Evolutionary conservation across 2,329 filamentous ascomycete genomes (phyloP).

Genomic region (Metarhizium humberi): DNA sequence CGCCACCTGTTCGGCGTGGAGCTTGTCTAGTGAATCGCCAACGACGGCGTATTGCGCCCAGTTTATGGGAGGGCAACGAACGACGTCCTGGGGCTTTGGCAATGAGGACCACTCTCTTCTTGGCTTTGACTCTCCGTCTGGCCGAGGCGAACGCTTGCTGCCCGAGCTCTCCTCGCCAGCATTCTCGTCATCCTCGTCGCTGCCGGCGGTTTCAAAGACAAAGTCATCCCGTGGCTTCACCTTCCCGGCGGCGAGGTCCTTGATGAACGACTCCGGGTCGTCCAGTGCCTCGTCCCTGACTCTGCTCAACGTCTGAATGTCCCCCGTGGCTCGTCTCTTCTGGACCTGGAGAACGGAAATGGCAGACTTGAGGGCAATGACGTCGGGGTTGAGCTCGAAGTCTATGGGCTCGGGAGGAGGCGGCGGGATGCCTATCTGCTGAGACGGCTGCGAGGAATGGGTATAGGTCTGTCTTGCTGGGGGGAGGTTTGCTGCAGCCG

Average conservation of each 20-base stretch:
- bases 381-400: conserved; percentile 67
- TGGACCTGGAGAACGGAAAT: conserved; percentile 85
- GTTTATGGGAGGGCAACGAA: conserved; percentile 82
- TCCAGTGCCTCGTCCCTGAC: conserved; percentile 62
- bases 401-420: conserved; percentile 44
- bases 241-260: conserved; percentile 55
- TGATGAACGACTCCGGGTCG: conserved; percentile 63
- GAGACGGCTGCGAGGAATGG: conserved; percentile 32
- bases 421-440: conserved; percentile 29
- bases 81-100: conserved; percentile 70
- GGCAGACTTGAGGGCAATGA: conserved; percentile 74
- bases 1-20: conserved; percentile 70
- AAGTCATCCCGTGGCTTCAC: conserved; percentile 27
- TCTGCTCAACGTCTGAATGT: conserved; percentile 60
- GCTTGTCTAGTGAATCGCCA: conserved; percentile 65
- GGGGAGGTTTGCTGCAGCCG: conserved; percentile 8
- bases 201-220: conserved; percentile 13
- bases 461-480: conserved; percentile 29
- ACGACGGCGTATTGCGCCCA: conserved; percentile 93
- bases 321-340: conserved; percentile 63
- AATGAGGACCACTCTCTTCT: conserved; percentile 49
- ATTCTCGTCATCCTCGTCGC: conserved; percentile 19
- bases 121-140: conserved; percentile 13
- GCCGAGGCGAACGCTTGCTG: conserved; percentile 14
- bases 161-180: conserved; percentile 18